These are phyloP conservation scores for Coniochaeta sp. DNA, from an alignment of 2,329 filamentous ascomycete species.

Conservation along the genomic window DNA sequence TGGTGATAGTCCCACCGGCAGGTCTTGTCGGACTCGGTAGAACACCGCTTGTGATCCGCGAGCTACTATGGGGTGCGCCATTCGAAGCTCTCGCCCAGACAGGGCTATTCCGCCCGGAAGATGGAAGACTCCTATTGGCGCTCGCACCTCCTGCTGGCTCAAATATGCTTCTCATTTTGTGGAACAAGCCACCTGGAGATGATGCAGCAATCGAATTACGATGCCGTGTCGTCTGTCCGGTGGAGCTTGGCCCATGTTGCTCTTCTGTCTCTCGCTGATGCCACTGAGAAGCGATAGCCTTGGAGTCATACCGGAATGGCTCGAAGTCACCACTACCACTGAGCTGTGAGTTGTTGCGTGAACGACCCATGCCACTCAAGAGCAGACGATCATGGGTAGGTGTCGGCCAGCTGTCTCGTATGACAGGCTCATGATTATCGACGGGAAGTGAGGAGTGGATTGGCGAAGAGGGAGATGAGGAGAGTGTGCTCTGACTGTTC, in stretches of 20 bases:
- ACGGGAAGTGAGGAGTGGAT: slow-evolving; percentile 14
- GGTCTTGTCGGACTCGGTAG: slow-evolving; percentile 9
- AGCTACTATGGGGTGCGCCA: slow-evolving; percentile 11
- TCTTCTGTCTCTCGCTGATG: slow-evolving; percentile 3
- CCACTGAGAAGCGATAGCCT: slow-evolving; percentile 1
- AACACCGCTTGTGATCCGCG: slow-evolving; percentile 3
- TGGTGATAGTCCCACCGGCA: not conserved
- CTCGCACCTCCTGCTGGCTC: slow-evolving; percentile 16
- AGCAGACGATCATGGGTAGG: slow-evolving; percentile 4
- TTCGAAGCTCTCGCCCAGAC: slow-evolving; percentile 16
- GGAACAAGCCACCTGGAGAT: slow-evolving; percentile 24
- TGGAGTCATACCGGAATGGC: not conserved
- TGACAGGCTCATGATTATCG: slow-evolving; percentile 23
- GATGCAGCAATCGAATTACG: slow-evolving; percentile 4
- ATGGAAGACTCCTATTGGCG: not conserved
- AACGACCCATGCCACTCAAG: slow-evolving; percentile 8
- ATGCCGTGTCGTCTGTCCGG: not conserved
- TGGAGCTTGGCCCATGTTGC: not conserved
- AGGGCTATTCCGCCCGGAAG: slow-evolving; percentile 9
- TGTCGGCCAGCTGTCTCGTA: slow-evolving; percentile 22
- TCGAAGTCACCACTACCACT: slow-evolving; percentile 3
- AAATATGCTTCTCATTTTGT: slow-evolving; percentile 32
- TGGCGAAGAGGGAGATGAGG: slow-evolving; percentile 24
- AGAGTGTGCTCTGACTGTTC: slow-evolving; percentile 25
- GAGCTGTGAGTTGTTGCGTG: slow-evolving; percentile 16